Percentiles rank a stretch among this genome's conserved stretches.
phyloP scores from a whole-genome alignment of 352 stramenopile species.

The Phytophthora idaei region DNA sequence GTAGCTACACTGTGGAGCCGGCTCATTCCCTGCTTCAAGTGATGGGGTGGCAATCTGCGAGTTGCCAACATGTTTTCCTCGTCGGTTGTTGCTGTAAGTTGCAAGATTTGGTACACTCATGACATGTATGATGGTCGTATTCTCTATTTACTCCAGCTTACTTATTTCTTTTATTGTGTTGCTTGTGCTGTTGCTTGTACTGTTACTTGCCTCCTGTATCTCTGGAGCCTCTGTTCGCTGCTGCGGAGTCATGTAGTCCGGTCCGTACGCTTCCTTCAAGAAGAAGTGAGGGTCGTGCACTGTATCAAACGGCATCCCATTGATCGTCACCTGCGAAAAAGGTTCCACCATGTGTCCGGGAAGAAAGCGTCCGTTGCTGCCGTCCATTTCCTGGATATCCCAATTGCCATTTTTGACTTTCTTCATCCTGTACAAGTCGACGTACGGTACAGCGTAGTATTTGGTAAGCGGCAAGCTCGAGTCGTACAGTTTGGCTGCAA shows the following conservation, averaged over 20 bases:
- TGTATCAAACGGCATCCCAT: slow-evolving; percentile 46
- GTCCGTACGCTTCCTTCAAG: slow-evolving; percentile 41
- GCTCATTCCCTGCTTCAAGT: not conserved
- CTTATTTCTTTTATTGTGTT: not conserved
- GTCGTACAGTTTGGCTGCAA: slow-evolving; percentile 47
- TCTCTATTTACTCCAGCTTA: too few relatives aligned
- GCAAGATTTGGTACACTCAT: too few relatives aligned
- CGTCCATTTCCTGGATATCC: slow-evolving; percentile 38
- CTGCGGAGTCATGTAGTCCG: slow-evolving; percentile 43
- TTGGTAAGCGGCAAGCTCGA: slow-evolving; percentile 24
- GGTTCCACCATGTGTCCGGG: slow-evolving; percentile 31
- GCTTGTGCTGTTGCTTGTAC: not conserved
- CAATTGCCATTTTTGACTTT: slow-evolving; percentile 20
- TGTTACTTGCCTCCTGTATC: slow-evolving; percentile 2
- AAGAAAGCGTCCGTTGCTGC: slow-evolving; percentile 22
- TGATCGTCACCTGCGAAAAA: slow-evolving; percentile 37
- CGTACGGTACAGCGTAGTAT: slow-evolving; percentile 38
- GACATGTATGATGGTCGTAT: too few relatives aligned
- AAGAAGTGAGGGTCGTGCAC: slow-evolving; percentile 43
- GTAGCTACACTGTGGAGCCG: not conserved
- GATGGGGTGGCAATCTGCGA: not conserved
- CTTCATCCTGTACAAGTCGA: slow-evolving; percentile 47
- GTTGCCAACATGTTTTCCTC: not conserved
- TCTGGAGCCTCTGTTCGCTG: slow-evolving; percentile 6
- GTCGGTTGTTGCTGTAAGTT: too few relatives aligned